Evolutionary conservation across 306 rosid genomes (phyloP), one percentile per base, ranked within the genome.

Genomic region (Lathyrus oleraceus): DNA sequence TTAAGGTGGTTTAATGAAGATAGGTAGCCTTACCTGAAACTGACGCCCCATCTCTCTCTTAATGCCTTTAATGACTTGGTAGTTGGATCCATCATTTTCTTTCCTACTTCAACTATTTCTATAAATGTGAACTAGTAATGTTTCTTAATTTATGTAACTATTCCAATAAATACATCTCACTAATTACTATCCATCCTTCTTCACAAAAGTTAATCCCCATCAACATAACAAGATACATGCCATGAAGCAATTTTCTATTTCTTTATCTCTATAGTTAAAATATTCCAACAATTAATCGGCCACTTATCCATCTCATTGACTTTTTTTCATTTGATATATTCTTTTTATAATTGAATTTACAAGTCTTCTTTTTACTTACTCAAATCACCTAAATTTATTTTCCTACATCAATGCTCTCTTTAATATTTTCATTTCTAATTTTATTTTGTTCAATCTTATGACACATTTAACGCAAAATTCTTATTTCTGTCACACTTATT

Each of bases 1-100:
- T 90, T 87, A 90, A 85, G 87, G 66, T 77, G 82, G 82, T 66
- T 88, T 90, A 84, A 93, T 84, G 92, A 82, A 88, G 86, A 85
- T 92, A 85, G 95, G 87, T 86, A 85, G 75, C 80, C 88, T 83
- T 79, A 48, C 86, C 86, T 85, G 62, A 79, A 76, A 76, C 62
- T 67, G 25, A 86, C 64, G 58, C 81, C 76, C 65, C 45, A 75
- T 87, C 83, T 65, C 56, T 71, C 83, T 75, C 84, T 23, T 63
- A 39, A 35, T 65, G 81, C 79, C 69, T 83, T 87, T 67, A 87
- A 85, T 82, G 60, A 61, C 78, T 4, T 71, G 73, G 81, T 71
- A 66, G 81, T 73, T 86, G 76, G 74, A 78, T 61, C 25, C 36
- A 44, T 15, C 30, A 56, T 27, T 57, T 57, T 53, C 21, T 57